Conservation (phyloP, 257 asterid genomes). For the Solanum bulbocastanum region DNA sequence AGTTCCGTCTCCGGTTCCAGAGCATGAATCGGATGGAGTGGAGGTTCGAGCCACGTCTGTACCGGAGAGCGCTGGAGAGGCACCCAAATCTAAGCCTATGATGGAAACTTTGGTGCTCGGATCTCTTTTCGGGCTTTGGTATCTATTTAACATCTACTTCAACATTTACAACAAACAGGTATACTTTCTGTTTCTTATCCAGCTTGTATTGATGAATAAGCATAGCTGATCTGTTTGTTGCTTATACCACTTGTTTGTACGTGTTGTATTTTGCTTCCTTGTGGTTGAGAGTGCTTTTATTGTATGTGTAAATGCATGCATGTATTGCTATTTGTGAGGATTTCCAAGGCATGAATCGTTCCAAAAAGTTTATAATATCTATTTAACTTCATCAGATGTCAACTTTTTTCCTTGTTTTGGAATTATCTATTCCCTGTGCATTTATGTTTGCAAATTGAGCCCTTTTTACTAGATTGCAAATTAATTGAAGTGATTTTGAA, state of each 20-base stretch:
- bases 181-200: not conserved
- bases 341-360: not conserved
- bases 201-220: not conserved
- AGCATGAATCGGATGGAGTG: conserved; percentile 18
- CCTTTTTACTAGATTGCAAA: not conserved
- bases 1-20: conserved; percentile 7
- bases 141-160: conserved; percentile 86
- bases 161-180: conserved; percentile 96
- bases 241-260: not conserved
- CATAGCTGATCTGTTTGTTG: not conserved
- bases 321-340: not conserved
- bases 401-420: not conserved
- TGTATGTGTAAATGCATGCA: not conserved
- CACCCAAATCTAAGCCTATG: conserved; percentile 34
- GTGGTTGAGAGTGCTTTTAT: not conserved
- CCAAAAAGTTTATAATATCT: not conserved
- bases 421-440: not conserved
- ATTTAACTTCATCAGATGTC: not conserved
- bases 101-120: conserved; percentile 69
- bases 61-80: conserved; percentile 45
- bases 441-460: not conserved
- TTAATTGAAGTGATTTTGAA: not conserved
- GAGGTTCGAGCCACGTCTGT: conserved; percentile 38
- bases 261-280: not conserved
- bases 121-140: conserved; percentile 80